Evolutionary conservation across 2,329 filamentous ascomycete species (phyloP).

Genomic region (Fusarium abutilonis): DNA sequence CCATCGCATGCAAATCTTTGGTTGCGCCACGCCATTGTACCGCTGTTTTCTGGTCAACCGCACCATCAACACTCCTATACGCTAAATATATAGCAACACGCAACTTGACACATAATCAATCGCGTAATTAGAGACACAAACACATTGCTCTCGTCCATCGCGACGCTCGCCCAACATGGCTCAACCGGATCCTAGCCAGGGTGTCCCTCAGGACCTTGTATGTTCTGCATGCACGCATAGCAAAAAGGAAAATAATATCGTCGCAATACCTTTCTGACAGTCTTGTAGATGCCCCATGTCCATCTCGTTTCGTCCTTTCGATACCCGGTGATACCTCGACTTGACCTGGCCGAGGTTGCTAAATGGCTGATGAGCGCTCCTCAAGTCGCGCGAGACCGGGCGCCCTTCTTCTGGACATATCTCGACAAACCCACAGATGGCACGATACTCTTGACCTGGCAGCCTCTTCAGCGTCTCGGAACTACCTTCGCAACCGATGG

Average conservation of each 20-base stretch:
- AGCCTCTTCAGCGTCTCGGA: constrained; percentile 76
- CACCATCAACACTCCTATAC: constrained; percentile 1
- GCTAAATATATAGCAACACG: constrained; percentile 1
- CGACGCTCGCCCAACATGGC: constrained; percentile 50
- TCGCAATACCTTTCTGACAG: constrained; percentile 34
- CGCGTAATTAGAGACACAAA: constrained; percentile 30
- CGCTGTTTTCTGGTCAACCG: constrained; percentile 15
- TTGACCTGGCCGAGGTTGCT: constrained; percentile 80
- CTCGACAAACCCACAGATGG: constrained; percentile 84
- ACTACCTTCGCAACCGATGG: constrained; percentile 89
- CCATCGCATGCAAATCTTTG: constrained; percentile 29
- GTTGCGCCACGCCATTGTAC: constrained; percentile 41
- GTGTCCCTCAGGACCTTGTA: constrained; percentile 56
- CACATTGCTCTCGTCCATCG: constrained; percentile 28
- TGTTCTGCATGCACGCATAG: constrained; percentile 29
- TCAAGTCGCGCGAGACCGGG: constrained; percentile 82
- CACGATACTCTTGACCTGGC: constrained; percentile 87
- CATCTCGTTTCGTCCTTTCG: constrained; percentile 87
- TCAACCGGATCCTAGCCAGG: constrained; percentile 55
- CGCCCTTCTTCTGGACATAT: constrained; percentile 94
- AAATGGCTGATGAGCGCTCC: constrained; percentile 86
- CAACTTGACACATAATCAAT: constrained; percentile 23
- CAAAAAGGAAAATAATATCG: background rate
- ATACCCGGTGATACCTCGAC: constrained; percentile 77
- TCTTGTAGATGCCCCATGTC: constrained; percentile 79